Conservation (phyloP, 2,329 filamentous ascomycete species). For the Fusarium sp. region DNA sequence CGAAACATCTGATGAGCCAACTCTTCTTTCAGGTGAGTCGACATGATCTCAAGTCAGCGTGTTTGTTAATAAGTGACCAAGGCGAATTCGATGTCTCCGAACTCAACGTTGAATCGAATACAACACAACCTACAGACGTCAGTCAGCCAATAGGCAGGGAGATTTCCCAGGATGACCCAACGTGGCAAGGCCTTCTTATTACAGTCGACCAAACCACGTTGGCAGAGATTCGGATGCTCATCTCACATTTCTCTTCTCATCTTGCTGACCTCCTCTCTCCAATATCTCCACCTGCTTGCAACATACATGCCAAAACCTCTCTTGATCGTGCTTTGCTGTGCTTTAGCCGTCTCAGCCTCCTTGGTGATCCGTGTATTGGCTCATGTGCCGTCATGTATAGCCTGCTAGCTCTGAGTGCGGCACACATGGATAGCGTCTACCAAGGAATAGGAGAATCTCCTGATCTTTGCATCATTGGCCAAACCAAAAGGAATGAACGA, state of each 20-base stretch:
- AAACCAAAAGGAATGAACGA: background rate
- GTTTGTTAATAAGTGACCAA: background rate
- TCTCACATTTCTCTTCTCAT: background rate
- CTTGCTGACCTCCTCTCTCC: background rate
- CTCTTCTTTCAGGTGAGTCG: background rate
- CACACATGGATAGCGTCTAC: background rate
- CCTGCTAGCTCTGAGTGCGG: background rate
- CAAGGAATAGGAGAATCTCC: background rate
- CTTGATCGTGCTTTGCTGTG: background rate
- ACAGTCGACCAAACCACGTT: background rate
- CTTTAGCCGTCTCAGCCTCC: background rate
- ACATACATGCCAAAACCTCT: background rate
- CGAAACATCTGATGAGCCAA: background rate
- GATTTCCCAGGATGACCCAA: background rate
- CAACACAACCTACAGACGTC: background rate
- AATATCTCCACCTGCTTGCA: background rate
- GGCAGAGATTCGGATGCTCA: background rate
- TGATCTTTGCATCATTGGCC: background rate
- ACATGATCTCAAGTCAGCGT: background rate
- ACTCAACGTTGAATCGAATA: background rate
- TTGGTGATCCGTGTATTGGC: background rate
- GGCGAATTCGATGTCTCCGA: background rate
- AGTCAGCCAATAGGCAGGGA: background rate
- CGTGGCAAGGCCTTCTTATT: background rate
- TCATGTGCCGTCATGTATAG: background rate